phyloP scores from a whole-genome alignment of 108 stramenopile genomes.

The Tribonema minus region DNA sequence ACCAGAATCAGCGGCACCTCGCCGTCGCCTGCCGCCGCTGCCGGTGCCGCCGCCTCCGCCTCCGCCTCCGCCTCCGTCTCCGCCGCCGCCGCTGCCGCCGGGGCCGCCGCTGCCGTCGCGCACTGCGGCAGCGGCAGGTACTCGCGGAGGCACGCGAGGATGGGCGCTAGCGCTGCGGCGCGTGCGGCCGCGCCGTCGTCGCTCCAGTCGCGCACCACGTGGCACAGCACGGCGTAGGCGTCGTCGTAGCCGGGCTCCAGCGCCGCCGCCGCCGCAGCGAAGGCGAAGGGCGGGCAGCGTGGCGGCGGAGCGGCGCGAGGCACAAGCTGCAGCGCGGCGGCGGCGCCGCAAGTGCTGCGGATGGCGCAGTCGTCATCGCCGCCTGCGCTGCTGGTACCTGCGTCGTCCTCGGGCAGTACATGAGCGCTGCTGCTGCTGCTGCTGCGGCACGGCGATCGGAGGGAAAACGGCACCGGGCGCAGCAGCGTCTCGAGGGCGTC shows the following conservation, averaged over 20 bases:
- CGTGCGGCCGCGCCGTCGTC: not conserved
- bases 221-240: not conserved
- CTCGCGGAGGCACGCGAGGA: not conserved
- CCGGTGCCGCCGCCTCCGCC: not conserved
- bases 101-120: not conserved
- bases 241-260: too few species aligned
- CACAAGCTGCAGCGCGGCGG: not conserved
- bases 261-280: not conserved
- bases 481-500: not conserved
- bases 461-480: not conserved
- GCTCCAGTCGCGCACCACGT: not conserved
- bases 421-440: too few species aligned
- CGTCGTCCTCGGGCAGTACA: not conserved
- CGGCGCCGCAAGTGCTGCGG: not conserved
- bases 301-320: not conserved
- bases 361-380: too few species aligned
- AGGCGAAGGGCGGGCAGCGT: not conserved
- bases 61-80: not conserved
- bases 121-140: too few species aligned
- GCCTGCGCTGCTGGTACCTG: too few species aligned
- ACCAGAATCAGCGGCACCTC: constrained; percentile 44
- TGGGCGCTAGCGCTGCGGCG: not conserved
- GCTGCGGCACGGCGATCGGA: not conserved
- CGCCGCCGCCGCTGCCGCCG: too few species aligned
- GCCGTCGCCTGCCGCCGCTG: too few species aligned